Base-by-base conservation (phyloP, 768 basidiomycete species). In the Filobasidium floriforme region DNA sequence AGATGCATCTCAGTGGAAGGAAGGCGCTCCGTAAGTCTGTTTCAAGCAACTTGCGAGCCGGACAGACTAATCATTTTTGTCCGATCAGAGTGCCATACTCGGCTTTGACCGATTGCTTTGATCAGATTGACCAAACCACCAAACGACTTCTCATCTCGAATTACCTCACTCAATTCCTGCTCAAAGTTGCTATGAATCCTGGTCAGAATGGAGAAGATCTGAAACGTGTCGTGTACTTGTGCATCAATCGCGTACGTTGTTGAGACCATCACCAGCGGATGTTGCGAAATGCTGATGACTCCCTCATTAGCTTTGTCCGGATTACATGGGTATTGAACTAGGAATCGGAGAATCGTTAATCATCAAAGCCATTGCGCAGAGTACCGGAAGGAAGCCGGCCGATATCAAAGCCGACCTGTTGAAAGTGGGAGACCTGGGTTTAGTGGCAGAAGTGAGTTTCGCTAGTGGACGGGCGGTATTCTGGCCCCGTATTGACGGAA, bases 321-420 rank as follows among this genome's bases (percentile, higher is more conserved):
- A 98, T 76, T 98, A 98, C 77, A 82, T 90, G 66, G 93, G 94
- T 32, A 82, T 97, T 61, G 94, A 99, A 77, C 84, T 99, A 1
- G 96, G 96, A 40, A 93, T 98, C 66, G 96, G 94, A 19, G 96
- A 99, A 77, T 90, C 88, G 70, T 80, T 98, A 22, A 83, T 99
- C 43, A 85, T 96, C 75, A 98, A 97, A 74, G 92, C 96, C 18
- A 98, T 99, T 68, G 88, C 86, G 46, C 89, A 96, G 76, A 91
- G 91, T 3, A 94, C 92, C 0, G 96, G 94, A n/a, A 84, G 96
- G 65, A 91, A 87, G 70, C 77, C 85, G 44, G 82, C 85, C 1
- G 82, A 87, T 52, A 85, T 99, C 73, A 98, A 97, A 75, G 85
- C 87, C 6, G 94, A 97, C 72, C 82, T 97, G 68, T 91, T 92